phyloP scores from a whole-genome alignment of 139 green algal species.

The Yamagishiella unicocca region DNA sequence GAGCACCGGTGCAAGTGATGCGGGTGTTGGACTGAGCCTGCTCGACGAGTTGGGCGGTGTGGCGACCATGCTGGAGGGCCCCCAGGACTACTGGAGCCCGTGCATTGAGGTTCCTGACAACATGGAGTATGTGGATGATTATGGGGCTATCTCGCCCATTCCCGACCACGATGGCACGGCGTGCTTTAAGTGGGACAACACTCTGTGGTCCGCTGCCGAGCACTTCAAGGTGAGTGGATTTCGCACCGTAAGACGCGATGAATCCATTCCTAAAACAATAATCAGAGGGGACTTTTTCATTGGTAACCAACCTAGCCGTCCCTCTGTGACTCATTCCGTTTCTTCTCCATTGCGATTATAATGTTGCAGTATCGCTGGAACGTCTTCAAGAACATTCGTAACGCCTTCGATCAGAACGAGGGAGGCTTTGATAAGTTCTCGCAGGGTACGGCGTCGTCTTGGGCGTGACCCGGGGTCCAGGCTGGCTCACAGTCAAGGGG shows the following conservation, averaged over 20 bases:
- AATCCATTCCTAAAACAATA: too few relatives aligned
- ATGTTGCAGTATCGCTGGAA: slow-evolving; percentile 88
- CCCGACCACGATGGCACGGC: slow-evolving; percentile 91
- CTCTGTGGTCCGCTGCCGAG: slow-evolving; percentile 85
- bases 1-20: background rate
- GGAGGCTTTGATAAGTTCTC: slow-evolving; percentile 93
- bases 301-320: too few relatives aligned
- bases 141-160: slow-evolving; percentile 60
- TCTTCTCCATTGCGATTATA: background rate
- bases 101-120: slow-evolving; percentile 61
- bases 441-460: slow-evolving; percentile 74
- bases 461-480: too few relatives aligned
- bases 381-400: slow-evolving; percentile 85
- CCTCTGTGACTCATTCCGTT: too few relatives aligned
- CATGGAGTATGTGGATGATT: slow-evolving; percentile 62
- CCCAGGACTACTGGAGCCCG: slow-evolving; percentile 65
- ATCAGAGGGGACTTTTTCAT: too few relatives aligned
- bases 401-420: slow-evolving; percentile 90
- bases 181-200: slow-evolving; percentile 92
- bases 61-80: background rate
- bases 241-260: too few relatives aligned
- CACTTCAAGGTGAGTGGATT: slow-evolving; percentile 87
- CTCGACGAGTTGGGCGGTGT: slow-evolving; percentile 1
- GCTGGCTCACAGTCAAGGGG: too few relatives aligned
- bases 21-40: slow-evolving; percentile 1